A percentile compares a stretch with the other conserved stretches of the same genome.
phyloP scores from a whole-genome alignment of 176 grass and related monocot species.

The maize (Zea mays) region Zm-B73-REFERENCE-NAM-5.0 NC_050104.1:2059501-2060000 shows the following conservation, averaged over 20 bases:
- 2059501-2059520: no score
- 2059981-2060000: slow-evolving; percentile 42
- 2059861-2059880: slow-evolving; percentile 60
- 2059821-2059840: slow-evolving; percentile 35
- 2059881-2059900: slow-evolving; percentile 31
- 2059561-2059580: no score
- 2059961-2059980: slow-evolving; percentile 47
- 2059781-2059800: slow-evolving; percentile 42
- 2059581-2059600: no score
- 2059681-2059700: background rate
- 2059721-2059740: slow-evolving; percentile 11
- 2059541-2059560: no score
- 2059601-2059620: background rate
- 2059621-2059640: background rate
- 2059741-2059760: slow-evolving; percentile 33
- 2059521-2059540: no score
- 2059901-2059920: slow-evolving; percentile 32
- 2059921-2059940: slow-evolving; percentile 28
- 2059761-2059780: slow-evolving; percentile 76
- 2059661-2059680: background rate
- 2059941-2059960: slow-evolving; percentile 32
- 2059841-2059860: slow-evolving; percentile 51
- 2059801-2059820: slow-evolving; percentile 42
- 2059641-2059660: background rate
- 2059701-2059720: background rate